A percentile compares a stretch with the other conserved stretches of the same genome.
These are phyloP conservation scores for Boletellus deceptivus DNA, from an alignment of 1,284 basidiomycete species.

Conservation along the genomic window DNA sequence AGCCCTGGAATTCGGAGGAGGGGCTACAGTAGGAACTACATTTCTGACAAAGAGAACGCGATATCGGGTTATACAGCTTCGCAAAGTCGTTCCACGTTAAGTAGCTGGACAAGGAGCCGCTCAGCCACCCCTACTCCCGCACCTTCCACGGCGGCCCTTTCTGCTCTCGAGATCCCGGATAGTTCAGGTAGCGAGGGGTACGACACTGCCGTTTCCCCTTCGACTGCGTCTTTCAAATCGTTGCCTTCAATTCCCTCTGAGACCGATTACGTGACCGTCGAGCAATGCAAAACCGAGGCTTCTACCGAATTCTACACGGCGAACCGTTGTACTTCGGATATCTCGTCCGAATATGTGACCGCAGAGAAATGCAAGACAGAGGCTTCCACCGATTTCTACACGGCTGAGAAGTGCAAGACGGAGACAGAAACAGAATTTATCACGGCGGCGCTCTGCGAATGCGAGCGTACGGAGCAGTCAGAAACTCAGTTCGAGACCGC, in stretches of 20 bases:
- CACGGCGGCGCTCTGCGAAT: constrained; percentile 49
- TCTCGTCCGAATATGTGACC: constrained; percentile 45
- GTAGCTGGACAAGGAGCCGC: constrained; percentile 36
- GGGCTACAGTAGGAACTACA: constrained; percentile 37
- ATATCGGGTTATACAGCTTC: constrained; percentile 28
- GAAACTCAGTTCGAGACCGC: constrained; percentile 55
- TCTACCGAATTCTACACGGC: constrained; percentile 54
- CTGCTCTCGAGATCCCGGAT: constrained; percentile 32
- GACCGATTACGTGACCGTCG: constrained; percentile 51
- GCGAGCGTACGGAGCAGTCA: constrained; percentile 39
- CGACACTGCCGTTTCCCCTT: constrained; percentile 37
- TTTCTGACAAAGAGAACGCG: constrained; percentile 58
- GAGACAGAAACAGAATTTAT: constrained; percentile 48
- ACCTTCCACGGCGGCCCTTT: constrained; percentile 27
- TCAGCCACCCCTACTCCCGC: constrained; percentile 31
- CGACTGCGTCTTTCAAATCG: constrained; percentile 43
- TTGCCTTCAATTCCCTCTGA: constrained; percentile 53
- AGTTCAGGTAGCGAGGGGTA: constrained; percentile 35
- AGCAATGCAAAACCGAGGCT: constrained; percentile 41
- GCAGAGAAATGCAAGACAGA: constrained; percentile 52
- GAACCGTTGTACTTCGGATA: constrained; percentile 33
- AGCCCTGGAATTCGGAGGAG: constrained; percentile 58
- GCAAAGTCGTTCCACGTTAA: constrained; percentile 35
- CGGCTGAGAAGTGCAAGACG: constrained; percentile 47
- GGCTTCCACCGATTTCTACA: constrained; percentile 36